These are phyloP conservation scores for Salinomyces thailandicus DNA, from an alignment of 2,329 filamentous ascomycete genomes.

Conservation along the genomic window DNA sequence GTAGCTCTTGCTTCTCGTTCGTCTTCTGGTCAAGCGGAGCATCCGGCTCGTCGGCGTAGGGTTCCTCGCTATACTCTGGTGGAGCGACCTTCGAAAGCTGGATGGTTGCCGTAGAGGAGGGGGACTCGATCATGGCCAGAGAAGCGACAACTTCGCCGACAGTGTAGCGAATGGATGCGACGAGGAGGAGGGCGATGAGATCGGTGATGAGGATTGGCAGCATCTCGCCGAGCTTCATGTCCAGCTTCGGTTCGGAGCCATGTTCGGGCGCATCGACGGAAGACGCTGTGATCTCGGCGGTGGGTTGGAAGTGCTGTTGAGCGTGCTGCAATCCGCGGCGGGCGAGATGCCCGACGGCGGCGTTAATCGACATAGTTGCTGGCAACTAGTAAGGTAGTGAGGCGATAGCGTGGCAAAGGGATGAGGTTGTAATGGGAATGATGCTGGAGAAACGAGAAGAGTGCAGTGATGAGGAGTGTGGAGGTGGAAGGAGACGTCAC, in stretches of 20 bases:
- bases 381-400: no score
- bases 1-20: slow-evolving; percentile 25
- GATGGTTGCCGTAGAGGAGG: slow-evolving; percentile 41
- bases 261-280: slow-evolving; percentile 22
- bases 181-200: slow-evolving; percentile 31
- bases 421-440: not conserved
- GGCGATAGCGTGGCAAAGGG: no score
- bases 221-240: slow-evolving; percentile 19
- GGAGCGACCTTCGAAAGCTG: slow-evolving; percentile 20
- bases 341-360: slow-evolving; percentile 23
- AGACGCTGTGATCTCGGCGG: slow-evolving; percentile 12
- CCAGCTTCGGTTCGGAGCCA: slow-evolving; percentile 14
- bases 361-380: slow-evolving; percentile 2
- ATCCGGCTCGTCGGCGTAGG: slow-evolving; percentile 40
- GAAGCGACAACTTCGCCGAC: slow-evolving; percentile 50
- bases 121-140: slow-evolving; percentile 54
- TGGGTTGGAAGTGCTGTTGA: slow-evolving; percentile 17
- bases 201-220: slow-evolving; percentile 26
- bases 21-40: slow-evolving; percentile 31
- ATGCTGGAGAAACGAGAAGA: not conserved
- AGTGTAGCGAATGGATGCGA: slow-evolving; percentile 42
- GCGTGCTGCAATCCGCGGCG: slow-evolving; percentile 23
- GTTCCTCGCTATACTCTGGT: slow-evolving; percentile 7
- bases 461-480: not conserved
- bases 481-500: not conserved